These are phyloP conservation scores for Coriaria nepalensis DNA, from an alignment of 306 rosid genomes.

Conservation along the genomic window DNA sequence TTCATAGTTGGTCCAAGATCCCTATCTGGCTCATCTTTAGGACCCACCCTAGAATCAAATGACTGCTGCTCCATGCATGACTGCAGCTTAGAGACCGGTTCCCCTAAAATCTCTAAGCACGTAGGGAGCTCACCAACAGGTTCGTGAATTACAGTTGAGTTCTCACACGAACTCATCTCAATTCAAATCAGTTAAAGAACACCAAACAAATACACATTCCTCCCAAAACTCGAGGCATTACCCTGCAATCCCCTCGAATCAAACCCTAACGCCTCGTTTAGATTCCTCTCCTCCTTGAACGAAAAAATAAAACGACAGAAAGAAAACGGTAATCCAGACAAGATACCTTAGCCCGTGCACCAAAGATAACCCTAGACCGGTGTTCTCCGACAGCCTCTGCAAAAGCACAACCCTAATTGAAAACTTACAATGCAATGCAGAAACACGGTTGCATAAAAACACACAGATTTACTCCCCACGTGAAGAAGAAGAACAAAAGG, in stretches of 20 bases:
- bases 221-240: slow-evolving; percentile 3
- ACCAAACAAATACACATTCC: slow-evolving; percentile 9
- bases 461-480: background rate
- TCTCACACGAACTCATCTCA: slow-evolving; percentile 65
- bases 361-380: background rate
- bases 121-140: slow-evolving; percentile 26
- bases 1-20: slow-evolving; percentile 12
- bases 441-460: slow-evolving; percentile 5
- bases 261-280: background rate
- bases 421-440: slow-evolving; percentile 7
- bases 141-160: slow-evolving; percentile 21
- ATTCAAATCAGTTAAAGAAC: background rate
- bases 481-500: background rate
- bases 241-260: slow-evolving; percentile 7
- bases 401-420: slow-evolving; percentile 13
- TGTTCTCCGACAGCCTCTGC: background rate
- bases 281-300: slow-evolving; percentile 3
- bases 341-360: background rate
- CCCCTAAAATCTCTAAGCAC: slow-evolving; percentile 27
- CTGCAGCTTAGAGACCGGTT: slow-evolving; percentile 34
- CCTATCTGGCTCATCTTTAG: slow-evolving; percentile 12
- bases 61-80: slow-evolving; percentile 20
- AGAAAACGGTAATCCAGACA: background rate
- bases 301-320: background rate
- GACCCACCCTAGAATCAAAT: slow-evolving; percentile 22